A percentile compares a stretch with the other conserved stretches of the same genome.
Conservation (phyloP, 1,284 basidiomycete species). For the Pseudozyma tsukubaensis region DNA sequence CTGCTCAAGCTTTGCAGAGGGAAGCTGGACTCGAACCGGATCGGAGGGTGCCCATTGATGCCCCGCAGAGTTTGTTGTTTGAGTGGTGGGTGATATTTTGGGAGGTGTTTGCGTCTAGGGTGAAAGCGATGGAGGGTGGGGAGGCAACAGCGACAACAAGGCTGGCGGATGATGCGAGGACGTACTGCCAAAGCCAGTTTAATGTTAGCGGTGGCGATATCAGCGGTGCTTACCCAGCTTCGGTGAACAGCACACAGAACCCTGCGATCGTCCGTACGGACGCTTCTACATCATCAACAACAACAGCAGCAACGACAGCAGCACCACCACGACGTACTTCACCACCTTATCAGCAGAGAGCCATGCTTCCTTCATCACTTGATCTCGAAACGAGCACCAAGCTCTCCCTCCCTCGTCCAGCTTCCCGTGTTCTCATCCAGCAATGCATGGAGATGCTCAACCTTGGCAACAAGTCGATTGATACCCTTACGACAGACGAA, state of each 20-base stretch:
- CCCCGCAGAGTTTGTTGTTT: conserved; percentile 40
- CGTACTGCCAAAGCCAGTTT: conserved; percentile 7
- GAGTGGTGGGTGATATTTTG: conserved; percentile 52
- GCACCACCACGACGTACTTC: conserved; percentile 1
- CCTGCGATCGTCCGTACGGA: neutral
- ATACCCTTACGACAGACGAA: conserved; percentile 13
- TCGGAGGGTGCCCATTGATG: conserved; percentile 40
- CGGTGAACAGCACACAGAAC: neutral
- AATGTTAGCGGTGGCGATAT: neutral
- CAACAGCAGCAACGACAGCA: conserved; percentile 13
- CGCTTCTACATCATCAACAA: neutral
- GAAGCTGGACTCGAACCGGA: conserved; percentile 34
- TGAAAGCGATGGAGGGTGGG: too few species aligned
- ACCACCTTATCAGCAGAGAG: neutral
- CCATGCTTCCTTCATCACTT: neutral
- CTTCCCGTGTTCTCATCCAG: conserved; percentile 24
- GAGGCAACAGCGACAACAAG: too few species aligned
- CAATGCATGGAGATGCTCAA: conserved; percentile 53
- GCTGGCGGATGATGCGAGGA: conserved; percentile 10
- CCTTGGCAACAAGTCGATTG: conserved; percentile 26
- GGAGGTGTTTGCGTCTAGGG: conserved; percentile 34
- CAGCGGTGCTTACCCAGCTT: too few species aligned
- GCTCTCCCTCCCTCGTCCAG: conserved; percentile 24
- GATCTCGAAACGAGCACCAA: conserved; percentile 25
- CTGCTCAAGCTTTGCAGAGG: conserved; percentile 17